phyloP scores from a whole-genome alignment of 495 filamentous ascomycete genomes.

The Bryoglossum gracile region DNA sequence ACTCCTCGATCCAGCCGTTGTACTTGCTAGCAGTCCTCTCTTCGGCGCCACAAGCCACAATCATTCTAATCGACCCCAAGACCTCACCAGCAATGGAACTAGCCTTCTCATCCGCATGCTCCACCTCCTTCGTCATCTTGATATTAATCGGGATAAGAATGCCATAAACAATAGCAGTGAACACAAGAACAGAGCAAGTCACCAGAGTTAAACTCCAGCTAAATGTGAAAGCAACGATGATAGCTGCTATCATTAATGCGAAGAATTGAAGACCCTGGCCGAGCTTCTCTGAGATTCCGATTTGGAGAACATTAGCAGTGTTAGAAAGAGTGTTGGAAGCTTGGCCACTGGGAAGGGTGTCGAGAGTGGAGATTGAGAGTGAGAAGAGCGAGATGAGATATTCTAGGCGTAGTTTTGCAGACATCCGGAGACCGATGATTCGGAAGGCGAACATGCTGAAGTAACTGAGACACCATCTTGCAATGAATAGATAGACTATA shows the following conservation, averaged over 20 bases:
- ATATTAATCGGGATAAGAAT: constrained; percentile 48
- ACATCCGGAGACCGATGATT: constrained; percentile 46
- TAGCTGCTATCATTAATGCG: constrained; percentile 42
- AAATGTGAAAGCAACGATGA: constrained; percentile 48
- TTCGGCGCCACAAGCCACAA: constrained; percentile 58
- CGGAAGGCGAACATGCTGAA: constrained; percentile 49
- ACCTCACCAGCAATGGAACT: constrained; percentile 54
- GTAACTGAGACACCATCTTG: constrained; percentile 49
- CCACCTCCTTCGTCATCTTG: constrained; percentile 46
- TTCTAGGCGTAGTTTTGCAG: constrained; percentile 43
- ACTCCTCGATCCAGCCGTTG: constrained; percentile 48
- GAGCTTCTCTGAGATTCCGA: constrained; percentile 60
- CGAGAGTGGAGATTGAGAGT: constrained; percentile 46
- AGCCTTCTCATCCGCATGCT: constrained; percentile 52
- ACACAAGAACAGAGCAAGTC: constrained; percentile 47
- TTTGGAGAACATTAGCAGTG: constrained; percentile 55
- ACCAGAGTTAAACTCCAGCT: constrained; percentile 49
- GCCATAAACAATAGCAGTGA: constrained; percentile 50
- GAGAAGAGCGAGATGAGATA: constrained; percentile 37
- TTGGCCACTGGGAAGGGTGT: constrained; percentile 45
- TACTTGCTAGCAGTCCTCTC: constrained; percentile 46
- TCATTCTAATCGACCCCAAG: constrained; percentile 48
- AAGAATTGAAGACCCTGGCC: constrained; percentile 44
- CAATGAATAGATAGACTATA: constrained; percentile 57
- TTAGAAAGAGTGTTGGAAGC: constrained; percentile 55